phyloP scores from a whole-genome alignment of 768 basidiomycete species.

The Boletus eberwhitei region DNA sequence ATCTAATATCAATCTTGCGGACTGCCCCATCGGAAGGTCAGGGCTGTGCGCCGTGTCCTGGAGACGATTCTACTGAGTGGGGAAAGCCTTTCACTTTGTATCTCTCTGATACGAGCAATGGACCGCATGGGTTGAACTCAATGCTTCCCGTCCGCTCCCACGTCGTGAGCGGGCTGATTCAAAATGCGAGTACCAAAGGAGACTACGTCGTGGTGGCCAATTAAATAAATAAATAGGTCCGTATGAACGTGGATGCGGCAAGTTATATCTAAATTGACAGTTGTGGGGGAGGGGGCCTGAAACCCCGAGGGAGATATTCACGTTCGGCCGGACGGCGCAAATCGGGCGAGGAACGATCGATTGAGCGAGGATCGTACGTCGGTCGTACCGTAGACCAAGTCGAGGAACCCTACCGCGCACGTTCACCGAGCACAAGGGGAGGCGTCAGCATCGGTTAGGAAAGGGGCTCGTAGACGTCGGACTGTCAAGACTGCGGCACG shows the following conservation, averaged over 20 bases:
- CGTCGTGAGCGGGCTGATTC: neutral
- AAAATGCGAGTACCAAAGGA: neutral
- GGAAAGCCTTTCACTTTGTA: slow-evolving; percentile 1
- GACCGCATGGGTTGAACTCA: slow-evolving; percentile 10
- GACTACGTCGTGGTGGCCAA: neutral
- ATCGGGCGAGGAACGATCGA: neutral
- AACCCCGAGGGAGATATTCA: neutral
- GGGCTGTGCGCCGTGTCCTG: slow-evolving; percentile 16
- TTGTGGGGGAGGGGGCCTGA: neutral
- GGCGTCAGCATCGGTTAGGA: neutral
- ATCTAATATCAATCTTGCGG: slow-evolving; percentile 15
- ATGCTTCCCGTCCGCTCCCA: slow-evolving; percentile 7
- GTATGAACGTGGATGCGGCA: slow-evolving; percentile 10
- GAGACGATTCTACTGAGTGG: slow-evolving; percentile 3
- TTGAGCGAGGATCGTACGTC: neutral
- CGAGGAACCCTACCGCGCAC: neutral
- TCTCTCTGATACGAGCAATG: neutral
- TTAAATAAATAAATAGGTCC: neutral
- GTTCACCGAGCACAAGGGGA: neutral
- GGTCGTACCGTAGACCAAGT: neutral
- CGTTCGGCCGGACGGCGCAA: neutral
- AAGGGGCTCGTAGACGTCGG: neutral
- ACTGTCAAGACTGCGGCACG: neutral
- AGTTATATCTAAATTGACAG: neutral
- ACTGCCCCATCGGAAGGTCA: neutral